These are phyloP conservation scores for Aspergillus cejpii DNA, from an alignment of 2,329 filamentous ascomycete genomes.

Conservation along the genomic window DNA sequence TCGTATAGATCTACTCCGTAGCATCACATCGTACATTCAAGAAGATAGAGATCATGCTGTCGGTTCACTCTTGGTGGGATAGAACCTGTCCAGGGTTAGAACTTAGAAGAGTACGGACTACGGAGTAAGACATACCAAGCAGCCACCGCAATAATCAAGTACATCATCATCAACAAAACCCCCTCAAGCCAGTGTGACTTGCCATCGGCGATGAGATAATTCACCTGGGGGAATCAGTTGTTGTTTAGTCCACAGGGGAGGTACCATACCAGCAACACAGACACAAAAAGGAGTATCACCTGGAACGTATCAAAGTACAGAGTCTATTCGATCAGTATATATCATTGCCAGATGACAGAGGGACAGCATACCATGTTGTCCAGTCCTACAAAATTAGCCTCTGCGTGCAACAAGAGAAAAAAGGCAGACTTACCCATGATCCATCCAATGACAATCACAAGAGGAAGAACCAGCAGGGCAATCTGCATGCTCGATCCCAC, in stretches of 20 bases:
- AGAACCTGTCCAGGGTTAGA: conserved; percentile 11
- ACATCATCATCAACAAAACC: conserved; percentile 53
- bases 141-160: conserved; percentile 56
- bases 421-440: conserved; percentile 40
- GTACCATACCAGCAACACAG: conserved; percentile 39
- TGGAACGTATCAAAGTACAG: conserved; percentile 85
- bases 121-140: conserved; percentile 44
- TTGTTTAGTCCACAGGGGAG: background rate
- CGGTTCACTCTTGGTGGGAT: conserved; percentile 5
- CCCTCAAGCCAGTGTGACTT: conserved; percentile 57
- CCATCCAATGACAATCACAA: conserved; percentile 58
- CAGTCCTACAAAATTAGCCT: conserved; percentile 31
- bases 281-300: conserved; percentile 59
- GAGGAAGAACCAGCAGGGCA: conserved; percentile 54
- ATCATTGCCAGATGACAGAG: background rate
- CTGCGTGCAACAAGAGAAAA: background rate
- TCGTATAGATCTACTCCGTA: too few species aligned
- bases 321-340: conserved; percentile 38
- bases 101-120: background rate
- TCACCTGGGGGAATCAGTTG: conserved; percentile 41
- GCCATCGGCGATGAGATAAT: conserved; percentile 57
- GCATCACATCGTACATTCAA: too few species aligned
- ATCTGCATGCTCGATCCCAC: conserved; percentile 62
- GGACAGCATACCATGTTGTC: conserved; percentile 48
- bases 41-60: background rate